Conservation (phyloP, 352 stramenopile species). For the Phytophthora crassamura region DNA sequence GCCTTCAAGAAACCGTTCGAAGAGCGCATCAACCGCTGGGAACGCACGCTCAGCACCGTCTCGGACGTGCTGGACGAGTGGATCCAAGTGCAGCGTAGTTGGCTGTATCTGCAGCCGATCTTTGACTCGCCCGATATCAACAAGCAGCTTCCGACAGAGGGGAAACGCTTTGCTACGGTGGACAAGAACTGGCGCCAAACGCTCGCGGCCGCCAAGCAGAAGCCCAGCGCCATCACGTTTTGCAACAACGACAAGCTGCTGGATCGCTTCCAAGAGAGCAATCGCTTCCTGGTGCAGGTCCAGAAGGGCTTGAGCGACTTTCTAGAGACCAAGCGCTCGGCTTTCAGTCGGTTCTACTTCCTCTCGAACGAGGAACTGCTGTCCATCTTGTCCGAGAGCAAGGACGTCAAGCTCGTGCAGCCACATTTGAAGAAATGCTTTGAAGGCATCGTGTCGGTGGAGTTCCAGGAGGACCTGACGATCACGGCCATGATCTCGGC, state of each 20-base stretch:
- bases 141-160: conserved; percentile 95
- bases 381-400: conserved; percentile 95
- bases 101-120: conserved; percentile 96
- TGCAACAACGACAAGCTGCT: conserved; percentile 94
- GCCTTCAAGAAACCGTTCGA: conserved; percentile 96
- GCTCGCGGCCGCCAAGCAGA: conserved; percentile 83
- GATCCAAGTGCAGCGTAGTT: conserved; percentile 94
- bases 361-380: conserved; percentile 95
- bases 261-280: conserved; percentile 93
- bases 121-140: conserved; percentile 97
- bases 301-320: conserved; percentile 96
- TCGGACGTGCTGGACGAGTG: conserved; percentile 95
- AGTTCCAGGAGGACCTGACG: conserved; percentile 92
- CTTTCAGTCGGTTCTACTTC: conserved; percentile 96
- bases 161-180: conserved; percentile 94
- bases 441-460: conserved; percentile 93
- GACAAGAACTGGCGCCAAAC: conserved; percentile 96
- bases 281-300: conserved; percentile 95
- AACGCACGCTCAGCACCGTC: conserved; percentile 87
- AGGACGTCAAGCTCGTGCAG: conserved; percentile 95
- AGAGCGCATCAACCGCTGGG: conserved; percentile 93
- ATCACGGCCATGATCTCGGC: conserved; percentile 93
- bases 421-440: conserved; percentile 97
- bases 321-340: conserved; percentile 94
- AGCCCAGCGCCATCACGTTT: conserved; percentile 90